Conservation (phyloP, 2,329 filamentous ascomycete genomes). For the Karstenula rhodostoma region DNA sequence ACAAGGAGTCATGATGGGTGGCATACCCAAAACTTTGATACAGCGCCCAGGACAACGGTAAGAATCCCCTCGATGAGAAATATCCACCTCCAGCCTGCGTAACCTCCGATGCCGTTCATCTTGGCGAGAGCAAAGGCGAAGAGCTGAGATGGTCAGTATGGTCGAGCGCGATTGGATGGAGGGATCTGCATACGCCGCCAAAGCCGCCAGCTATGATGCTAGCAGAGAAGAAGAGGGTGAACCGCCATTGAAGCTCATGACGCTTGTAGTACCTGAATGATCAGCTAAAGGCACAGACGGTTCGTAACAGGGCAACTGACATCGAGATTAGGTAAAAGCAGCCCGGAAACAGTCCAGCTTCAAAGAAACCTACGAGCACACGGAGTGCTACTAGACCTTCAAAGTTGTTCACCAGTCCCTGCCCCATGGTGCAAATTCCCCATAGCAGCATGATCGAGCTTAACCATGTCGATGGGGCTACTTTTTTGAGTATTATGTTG, state of each 20-base stretch:
- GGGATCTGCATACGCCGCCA: constrained; percentile 41
- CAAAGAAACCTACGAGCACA: constrained; percentile 48
- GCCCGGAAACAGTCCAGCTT: constrained; percentile 47
- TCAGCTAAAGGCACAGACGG: background rate
- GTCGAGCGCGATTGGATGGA: background rate
- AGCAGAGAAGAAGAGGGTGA: constrained; percentile 53
- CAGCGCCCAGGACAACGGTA: constrained; percentile 49
- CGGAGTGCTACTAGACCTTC: constrained; percentile 58
- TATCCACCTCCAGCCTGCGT: constrained; percentile 47
- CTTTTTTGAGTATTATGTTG: constrained; percentile 51
- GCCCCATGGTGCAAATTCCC: constrained; percentile 53
- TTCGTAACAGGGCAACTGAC: constrained; percentile 11
- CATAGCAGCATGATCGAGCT: constrained; percentile 49
- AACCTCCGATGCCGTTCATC: constrained; percentile 62
- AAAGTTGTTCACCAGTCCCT: constrained; percentile 58
- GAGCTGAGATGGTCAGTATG: constrained; percentile 30
- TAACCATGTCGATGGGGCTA: constrained; percentile 51
- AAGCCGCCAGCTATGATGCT: constrained; percentile 53
- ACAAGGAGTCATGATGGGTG: background rate
- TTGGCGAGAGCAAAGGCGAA: constrained; percentile 63
- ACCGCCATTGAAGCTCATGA: constrained; percentile 53
- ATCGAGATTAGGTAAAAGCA: constrained; percentile 45
- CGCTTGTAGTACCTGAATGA: constrained; percentile 51
- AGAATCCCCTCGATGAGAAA: constrained; percentile 42
- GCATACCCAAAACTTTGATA: constrained; percentile 57